These are phyloP conservation scores for Diaporthe australafricana DNA, from an alignment of 2,329 filamentous ascomycete species.

Conservation along the genomic window DNA sequence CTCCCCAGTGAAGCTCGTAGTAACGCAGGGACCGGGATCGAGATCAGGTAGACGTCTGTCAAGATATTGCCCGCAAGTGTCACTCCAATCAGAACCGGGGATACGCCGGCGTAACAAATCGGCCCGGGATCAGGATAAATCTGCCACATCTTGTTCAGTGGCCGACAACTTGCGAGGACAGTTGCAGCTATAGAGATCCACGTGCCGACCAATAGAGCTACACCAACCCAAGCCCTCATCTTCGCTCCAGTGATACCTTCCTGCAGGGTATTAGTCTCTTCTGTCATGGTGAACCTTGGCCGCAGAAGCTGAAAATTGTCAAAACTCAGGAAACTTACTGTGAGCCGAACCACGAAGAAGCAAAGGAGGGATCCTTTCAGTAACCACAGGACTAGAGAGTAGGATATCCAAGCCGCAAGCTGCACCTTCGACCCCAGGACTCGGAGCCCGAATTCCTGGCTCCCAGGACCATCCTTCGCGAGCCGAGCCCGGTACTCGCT, in stretches of 20 bases:
- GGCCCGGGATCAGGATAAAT: constrained; percentile 68
- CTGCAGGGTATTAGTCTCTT: constrained; percentile 41
- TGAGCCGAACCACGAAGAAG: constrained; percentile 65
- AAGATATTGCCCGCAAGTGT: constrained; percentile 33
- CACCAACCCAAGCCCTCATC: constrained; percentile 61
- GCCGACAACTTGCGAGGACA: constrained; percentile 64
- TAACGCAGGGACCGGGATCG: constrained; percentile 28
- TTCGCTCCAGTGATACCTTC: constrained; percentile 44
- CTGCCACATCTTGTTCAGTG: constrained; percentile 68
- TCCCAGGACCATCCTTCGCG: constrained; percentile 9
- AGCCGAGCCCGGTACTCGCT: constrained; percentile 59
- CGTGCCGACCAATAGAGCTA: constrained; percentile 58
- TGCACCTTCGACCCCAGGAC: constrained; percentile 68
- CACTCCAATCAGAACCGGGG: constrained; percentile 24
- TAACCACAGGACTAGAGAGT: constrained; percentile 64
- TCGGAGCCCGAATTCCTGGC: constrained; percentile 45
- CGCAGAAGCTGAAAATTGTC: not conserved
- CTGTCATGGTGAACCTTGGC: not conserved
- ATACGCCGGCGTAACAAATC: constrained; percentile 42
- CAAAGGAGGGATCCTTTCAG: constrained; percentile 67
- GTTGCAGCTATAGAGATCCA: constrained; percentile 62
- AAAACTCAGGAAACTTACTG: constrained; percentile 42
- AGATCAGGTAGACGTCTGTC: constrained; percentile 37
- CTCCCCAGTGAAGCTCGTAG: constrained; percentile 19
- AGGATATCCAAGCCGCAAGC: constrained; percentile 66